Evolutionary conservation across 2,329 filamentous ascomycete species (phyloP).

Genomic region (Zymoseptoria brevis): DNA sequence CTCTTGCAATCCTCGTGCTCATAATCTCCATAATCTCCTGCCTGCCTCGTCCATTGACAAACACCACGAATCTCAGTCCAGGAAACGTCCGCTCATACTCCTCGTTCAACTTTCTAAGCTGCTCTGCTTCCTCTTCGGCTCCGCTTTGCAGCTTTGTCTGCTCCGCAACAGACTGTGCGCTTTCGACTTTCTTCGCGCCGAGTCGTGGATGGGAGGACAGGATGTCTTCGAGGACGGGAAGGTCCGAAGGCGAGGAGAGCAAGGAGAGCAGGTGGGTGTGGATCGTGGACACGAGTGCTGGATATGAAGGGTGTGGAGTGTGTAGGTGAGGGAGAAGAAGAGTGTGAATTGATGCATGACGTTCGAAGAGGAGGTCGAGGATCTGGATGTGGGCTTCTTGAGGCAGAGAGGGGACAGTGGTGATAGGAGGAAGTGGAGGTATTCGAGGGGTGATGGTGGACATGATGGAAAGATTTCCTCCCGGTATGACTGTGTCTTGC

Average conservation of each 20-base stretch:
- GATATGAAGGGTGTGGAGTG: conserved; percentile 10
- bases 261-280: conserved; percentile 40
- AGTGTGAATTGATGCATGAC: conserved; percentile 63
- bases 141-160: conserved; percentile 62
- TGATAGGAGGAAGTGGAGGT: conserved; percentile 42
- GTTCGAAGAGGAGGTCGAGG: conserved; percentile 79
- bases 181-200: conserved; percentile 74
- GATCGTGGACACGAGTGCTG: neutral
- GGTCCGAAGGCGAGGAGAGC: conserved; percentile 44
- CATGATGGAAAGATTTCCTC: neutral
- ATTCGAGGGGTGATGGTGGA: neutral
- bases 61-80: conserved; percentile 80
- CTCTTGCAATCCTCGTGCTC: conserved; percentile 61
- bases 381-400: conserved; percentile 48
- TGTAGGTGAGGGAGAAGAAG: conserved; percentile 62
- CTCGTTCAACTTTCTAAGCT: conserved; percentile 57
- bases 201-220: conserved; percentile 76
- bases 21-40: conserved; percentile 75
- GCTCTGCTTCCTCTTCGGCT: conserved; percentile 45
- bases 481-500: too few species aligned
- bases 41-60: conserved; percentile 74
- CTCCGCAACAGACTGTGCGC: conserved; percentile 69
- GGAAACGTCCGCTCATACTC: conserved; percentile 78
- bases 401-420: conserved; percentile 48
- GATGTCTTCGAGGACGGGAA: conserved; percentile 58